Base-by-base conservation (phyloP, 371 early-diverging fungal genomes). In the Mucor indicus region DNA sequence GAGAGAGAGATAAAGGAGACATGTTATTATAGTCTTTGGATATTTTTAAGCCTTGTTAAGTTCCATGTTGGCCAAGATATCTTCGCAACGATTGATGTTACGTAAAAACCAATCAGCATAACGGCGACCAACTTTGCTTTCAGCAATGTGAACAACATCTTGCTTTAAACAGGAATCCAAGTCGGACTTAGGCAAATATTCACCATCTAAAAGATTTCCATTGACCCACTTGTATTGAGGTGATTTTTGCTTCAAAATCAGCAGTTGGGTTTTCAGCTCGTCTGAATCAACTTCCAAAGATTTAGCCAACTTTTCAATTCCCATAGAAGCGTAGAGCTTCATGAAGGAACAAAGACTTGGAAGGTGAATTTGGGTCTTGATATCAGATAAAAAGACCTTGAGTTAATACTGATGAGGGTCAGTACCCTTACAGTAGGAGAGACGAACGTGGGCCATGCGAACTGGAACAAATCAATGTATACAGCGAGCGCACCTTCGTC, bases 41-140 rank as follows among this genome's bases (percentile, higher is more conserved):
- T n/a, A n/a, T n/a, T 31, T 47, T 60, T 69, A 70, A 42, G 53
- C 61, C 44, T 64, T 65, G 32, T 65, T 50, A 38, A 50, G 58
- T 53, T 75, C 71, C 47, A 75, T 61, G 33, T 55, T 71, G 39
- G 72, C 72, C 53, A 85, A 71, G 29, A 83, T 64, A 58, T 84
- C 88, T 51, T 85, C 81, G 60, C 89, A 82, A 72, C 93, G 91
- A 77, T 85, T 87, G 53, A 91, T 87, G 67, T 94, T 87, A 49
- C 96, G 85, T 62, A 95, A 81, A 69, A 94, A 95, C 92, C 93
- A 96, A 61, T 96, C 97, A 29, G 87, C 95, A 62, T 90, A 91
- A 50, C 92, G 86, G 45, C 94, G 87, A 22, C 91, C 94, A 13
- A 90, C 86, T 69, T 95, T 93, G 74, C 84, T 86, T 76, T 96